Evolutionary conservation across 768 basidiomycete genomes (phyloP).

Genomic region (Panaeolus cyanescens): DNA sequence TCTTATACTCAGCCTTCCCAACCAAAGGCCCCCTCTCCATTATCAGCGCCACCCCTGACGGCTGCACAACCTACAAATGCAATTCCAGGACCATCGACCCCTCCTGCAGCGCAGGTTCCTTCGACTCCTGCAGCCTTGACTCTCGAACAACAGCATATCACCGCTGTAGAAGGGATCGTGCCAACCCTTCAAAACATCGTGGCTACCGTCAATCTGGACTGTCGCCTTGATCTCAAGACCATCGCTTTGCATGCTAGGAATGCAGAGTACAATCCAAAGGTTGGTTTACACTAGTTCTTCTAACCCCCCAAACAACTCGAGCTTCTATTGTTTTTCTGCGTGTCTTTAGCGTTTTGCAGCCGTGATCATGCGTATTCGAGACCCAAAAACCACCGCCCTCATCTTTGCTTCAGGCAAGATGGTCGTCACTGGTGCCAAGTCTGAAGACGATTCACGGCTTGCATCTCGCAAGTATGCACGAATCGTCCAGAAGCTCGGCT

Average conservation of each 20-base stretch:
- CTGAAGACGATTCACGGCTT: conserved; percentile 94
- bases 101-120: conserved; percentile 53
- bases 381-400: conserved; percentile 98
- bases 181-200: conserved; percentile 99
- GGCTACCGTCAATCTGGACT: conserved; percentile 97
- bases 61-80: conserved; percentile 38
- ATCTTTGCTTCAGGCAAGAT: conserved; percentile 99
- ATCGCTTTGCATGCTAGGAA: conserved; percentile 97
- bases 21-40: conserved; percentile 28
- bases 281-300: conserved; percentile 60
- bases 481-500: conserved; percentile 98
- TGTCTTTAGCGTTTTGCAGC: conserved; percentile 95
- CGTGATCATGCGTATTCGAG: conserved; percentile 99
- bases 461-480: conserved; percentile 99
- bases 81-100: conserved; percentile 60
- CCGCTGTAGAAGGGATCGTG: conserved; percentile 96
- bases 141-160: conserved; percentile 92
- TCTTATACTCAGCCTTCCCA: conserved; percentile 36
- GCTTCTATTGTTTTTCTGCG: conserved; percentile 52
- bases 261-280: conserved; percentile 99
- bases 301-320: conserved; percentile 54
- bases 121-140: conserved; percentile 75
- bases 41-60: conserved; percentile 18
- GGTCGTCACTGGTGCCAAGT: conserved; percentile 99
- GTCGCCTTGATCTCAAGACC: conserved; percentile 95